Conservation (phyloP, 345 rosid species). For the Turritis glabra region DNA sequence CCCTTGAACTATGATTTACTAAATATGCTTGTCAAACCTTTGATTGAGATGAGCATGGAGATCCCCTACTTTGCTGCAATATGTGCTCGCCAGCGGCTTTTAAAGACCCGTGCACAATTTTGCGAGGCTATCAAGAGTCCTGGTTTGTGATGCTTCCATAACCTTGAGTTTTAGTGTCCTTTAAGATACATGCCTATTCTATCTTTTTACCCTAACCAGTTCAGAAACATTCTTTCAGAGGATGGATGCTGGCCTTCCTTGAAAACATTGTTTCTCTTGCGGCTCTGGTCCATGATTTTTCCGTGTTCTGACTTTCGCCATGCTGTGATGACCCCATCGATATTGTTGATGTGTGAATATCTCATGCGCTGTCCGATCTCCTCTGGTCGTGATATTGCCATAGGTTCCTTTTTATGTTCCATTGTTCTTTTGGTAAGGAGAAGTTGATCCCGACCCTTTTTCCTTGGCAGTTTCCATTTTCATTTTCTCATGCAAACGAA, state of each 20-base stretch:
- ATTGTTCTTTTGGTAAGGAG: constrained; percentile 73
- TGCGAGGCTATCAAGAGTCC: constrained; percentile 71
- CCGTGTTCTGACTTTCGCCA: constrained; percentile 97
- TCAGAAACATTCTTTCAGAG: constrained; percentile 47
- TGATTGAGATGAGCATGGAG: constrained; percentile 85
- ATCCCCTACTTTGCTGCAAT: constrained; percentile 96
- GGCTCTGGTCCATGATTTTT: constrained; percentile 91
- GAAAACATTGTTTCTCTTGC: constrained; percentile 81
- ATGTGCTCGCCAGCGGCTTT: constrained; percentile 87
- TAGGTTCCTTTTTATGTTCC: constrained; percentile 86
- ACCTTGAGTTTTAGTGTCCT: neutral
- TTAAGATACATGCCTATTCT: neutral
- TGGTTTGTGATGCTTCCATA: constrained; percentile 49
- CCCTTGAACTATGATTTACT: constrained; percentile 78
- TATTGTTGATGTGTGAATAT: constrained; percentile 89
- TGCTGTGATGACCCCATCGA: constrained; percentile 86
- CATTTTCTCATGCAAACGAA: constrained; percentile 6
- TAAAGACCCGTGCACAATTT: constrained; percentile 60
- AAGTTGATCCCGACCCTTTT: neutral
- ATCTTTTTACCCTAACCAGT: constrained; percentile 12
- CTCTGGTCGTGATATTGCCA: constrained; percentile 78
- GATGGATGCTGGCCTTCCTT: constrained; percentile 84
- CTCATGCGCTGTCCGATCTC: constrained; percentile 83
- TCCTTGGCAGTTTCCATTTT: neutral
- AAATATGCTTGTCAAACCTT: constrained; percentile 79